Percentiles rank a stretch among this genome's conserved stretches.
Conservation (phyloP, 2,329 filamentous ascomycete species). For the Ramichloridium luteum region DNA sequence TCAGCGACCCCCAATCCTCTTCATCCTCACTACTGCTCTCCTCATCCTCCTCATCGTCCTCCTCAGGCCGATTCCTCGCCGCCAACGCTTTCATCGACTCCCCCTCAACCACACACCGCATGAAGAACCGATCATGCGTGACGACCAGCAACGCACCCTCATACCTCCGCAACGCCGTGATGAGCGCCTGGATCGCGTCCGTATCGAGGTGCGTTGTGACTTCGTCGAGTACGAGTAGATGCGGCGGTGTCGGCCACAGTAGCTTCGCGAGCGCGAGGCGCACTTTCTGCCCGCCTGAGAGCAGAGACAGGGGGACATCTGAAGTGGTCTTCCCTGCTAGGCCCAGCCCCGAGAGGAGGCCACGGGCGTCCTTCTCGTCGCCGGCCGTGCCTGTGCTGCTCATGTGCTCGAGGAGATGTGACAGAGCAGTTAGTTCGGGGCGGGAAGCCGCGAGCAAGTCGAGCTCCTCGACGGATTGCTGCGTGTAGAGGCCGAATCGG, state of each 20-base stretch:
- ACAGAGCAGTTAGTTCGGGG: slow-evolving; percentile 50
- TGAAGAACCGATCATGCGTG: slow-evolving; percentile 72
- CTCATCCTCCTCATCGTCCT: slow-evolving; percentile 14
- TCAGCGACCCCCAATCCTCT: slow-evolving; percentile 2
- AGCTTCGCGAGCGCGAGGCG: slow-evolving; percentile 55
- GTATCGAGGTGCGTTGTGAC: slow-evolving; percentile 78
- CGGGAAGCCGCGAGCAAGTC: slow-evolving; percentile 42
- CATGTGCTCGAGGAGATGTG: slow-evolving; percentile 46
- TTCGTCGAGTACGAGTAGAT: slow-evolving; percentile 66
- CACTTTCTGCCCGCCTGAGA: slow-evolving; percentile 67
- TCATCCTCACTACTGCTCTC: slow-evolving; percentile 12
- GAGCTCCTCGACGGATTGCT: slow-evolving; percentile 62
- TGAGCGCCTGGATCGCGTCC: slow-evolving; percentile 62
- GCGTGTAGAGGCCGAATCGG: slow-evolving; percentile 64
- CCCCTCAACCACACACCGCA: slow-evolving; percentile 60
- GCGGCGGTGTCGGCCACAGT: slow-evolving; percentile 51
- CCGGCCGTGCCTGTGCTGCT: slow-evolving; percentile 24
- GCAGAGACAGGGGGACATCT: slow-evolving; percentile 57
- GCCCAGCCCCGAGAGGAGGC: slow-evolving; percentile 55
- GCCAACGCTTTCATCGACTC: slow-evolving; percentile 19
- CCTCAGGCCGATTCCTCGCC: slow-evolving; percentile 11
- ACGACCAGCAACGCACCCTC: slow-evolving; percentile 65
- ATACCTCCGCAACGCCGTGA: slow-evolving; percentile 54
- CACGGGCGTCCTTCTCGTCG: slow-evolving; percentile 57
- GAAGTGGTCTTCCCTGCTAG: slow-evolving; percentile 58